Base-by-base conservation (phyloP, 164 flowering plant species). In the Stephania yunnanensis region DNA sequence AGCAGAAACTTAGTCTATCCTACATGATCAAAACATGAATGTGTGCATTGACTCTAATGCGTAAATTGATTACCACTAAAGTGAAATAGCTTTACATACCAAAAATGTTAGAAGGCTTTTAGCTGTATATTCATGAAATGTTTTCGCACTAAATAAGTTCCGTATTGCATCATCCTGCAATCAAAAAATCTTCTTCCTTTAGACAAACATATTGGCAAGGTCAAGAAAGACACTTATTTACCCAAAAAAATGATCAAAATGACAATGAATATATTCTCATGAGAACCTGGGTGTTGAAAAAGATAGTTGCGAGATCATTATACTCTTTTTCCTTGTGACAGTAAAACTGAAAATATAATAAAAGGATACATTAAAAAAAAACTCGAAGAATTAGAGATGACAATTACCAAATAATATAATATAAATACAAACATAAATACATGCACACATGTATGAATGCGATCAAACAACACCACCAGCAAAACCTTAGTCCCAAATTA, bases 131-230 rank as follows among this genome's bases (percentile, higher is more conserved):
- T 95, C 99, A 70, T 90, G 98, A 82, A 92, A 78, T 72, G 99
- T 95, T 81, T 92, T 95, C 72, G 99, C 98, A 87, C 99, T 95
- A 76, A 95, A 95, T 82, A 95, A 83, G 84, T 95, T 95, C 72
- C 99, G 85, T 75, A 95, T 95, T 64, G 99, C 99, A 84, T 95
- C 98, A 86, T 95, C 99, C 99, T 95, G 95, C 78, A 84, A 75
- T 61, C 73, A 79, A 17, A 74, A 75, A 63, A 11, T 69, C 15
- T 20, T 45, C 10, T 7, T n/a, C 52, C 69, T 72, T 10, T 68
- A 74, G 46, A 70, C 50, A 69, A 71, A 36, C 48, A 45, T 22
- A 77, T 45, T 17, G 30, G 74, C 13, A 68, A 71, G 31, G 72
- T 10, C 31, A 19, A 55, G 6, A 22, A 61, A 46, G 65, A 15